Evolutionary conservation across 495 filamentous ascomycete genomes (phyloP), one percentile per base, ranked within the genome.

Genomic region (Aspergillus campestris): DNA sequence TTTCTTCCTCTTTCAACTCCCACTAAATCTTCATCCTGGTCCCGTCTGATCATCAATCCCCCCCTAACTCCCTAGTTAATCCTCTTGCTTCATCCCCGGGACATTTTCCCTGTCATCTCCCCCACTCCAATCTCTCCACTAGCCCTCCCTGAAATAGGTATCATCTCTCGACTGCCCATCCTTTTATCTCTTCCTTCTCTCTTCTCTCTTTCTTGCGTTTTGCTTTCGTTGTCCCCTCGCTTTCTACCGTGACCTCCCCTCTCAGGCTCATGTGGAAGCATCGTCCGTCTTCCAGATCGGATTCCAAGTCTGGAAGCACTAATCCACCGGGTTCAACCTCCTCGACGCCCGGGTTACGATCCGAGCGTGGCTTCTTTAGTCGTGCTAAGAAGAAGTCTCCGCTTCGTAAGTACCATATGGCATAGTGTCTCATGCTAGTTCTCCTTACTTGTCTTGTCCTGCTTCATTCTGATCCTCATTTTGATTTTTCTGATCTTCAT

Each of bases 241-340:
- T 40, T 49, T 47, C 45, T 45, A 42, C 54, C 56, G 51, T 48
- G 49, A 45, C 45, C 36, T 50, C 49, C 45, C 49, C 40, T 50
- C 42, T 42, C 38, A 27, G 43, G 50, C 60, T 61, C 59, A 73
- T 73, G 67, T 70, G 70, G 67, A 71, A 70, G 62, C 64, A 61
- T 56, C 66, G 64, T 53, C 59, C 61, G 42, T 66, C 69, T 36
- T 59, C 66, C 61, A 67, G 63, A 67, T 66, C 63, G 52, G 66
- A 73, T 53, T 59, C 64, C 53, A 59, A 58, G 51, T 58, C 67
- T 62, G 64, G 62, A 55, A 66, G 44, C 46, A 55, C 57, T 58
- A 47, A 64, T 54, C 52, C 55, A 55, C 36, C 49, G 51, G 48
- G 42, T 34, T 51, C 48, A 24, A 24, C 18, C 18, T 24, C 18